Conservation (phyloP, 768 basidiomycete genomes). For the Trametes villosa region DNA sequence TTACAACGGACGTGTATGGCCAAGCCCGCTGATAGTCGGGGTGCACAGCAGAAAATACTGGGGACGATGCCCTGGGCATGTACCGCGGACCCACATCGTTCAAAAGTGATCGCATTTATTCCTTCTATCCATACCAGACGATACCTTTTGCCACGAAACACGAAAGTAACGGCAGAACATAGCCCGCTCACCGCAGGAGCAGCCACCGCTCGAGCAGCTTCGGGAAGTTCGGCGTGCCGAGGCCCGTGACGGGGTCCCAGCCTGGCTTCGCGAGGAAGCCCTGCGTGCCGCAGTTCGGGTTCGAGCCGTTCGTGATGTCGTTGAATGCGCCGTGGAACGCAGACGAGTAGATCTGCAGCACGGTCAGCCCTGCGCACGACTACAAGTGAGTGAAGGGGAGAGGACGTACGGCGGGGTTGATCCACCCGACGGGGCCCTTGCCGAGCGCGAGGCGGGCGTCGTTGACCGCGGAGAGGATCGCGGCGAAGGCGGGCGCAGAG, state of each 20-base stretch:
- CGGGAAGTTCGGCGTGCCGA: constrained; percentile 37
- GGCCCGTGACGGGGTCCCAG: constrained; percentile 40
- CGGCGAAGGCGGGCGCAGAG: constrained; percentile 63
- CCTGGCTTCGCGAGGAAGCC: constrained; percentile 37
- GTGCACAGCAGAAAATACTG: too few relatives aligned
- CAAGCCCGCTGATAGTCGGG: too few relatives aligned
- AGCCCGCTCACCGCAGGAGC: constrained; percentile 7
- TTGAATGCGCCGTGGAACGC: constrained; percentile 45
- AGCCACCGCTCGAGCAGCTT: constrained; percentile 20
- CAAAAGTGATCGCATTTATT: too few relatives aligned
- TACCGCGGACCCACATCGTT: too few relatives aligned
- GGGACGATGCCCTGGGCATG: too few relatives aligned
- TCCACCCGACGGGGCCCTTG: constrained; percentile 39
- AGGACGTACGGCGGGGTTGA: constrained; percentile 37
- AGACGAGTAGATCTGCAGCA: constrained; percentile 47
- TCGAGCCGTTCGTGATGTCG: constrained; percentile 32
- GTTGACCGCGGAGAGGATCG: constrained; percentile 60
- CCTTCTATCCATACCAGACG: too few relatives aligned
- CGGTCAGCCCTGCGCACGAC: neutral
- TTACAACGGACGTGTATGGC: too few relatives aligned
- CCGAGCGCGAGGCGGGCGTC: constrained; percentile 36
- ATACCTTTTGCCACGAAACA: too few relatives aligned
- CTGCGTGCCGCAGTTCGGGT: constrained; percentile 38
- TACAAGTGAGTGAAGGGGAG: neutral
- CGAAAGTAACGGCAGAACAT: too few relatives aligned